Conservation (phyloP, 345 rosid genomes). For the Pugionium dolabratum region DNA sequence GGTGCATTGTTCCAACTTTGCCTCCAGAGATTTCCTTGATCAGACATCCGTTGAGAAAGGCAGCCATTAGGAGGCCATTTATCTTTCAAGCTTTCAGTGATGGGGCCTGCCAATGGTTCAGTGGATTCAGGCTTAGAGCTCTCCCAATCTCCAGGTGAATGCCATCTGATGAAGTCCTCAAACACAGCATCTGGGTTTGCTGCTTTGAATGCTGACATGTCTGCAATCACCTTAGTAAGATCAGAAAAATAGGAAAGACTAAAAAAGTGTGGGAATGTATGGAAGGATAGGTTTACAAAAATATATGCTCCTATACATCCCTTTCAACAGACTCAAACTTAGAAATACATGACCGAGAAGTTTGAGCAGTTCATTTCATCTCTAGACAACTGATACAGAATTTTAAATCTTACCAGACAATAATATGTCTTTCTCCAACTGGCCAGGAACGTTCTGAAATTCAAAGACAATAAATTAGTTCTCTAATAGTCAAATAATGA, state of each 20-base stretch:
- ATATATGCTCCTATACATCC: not conserved
- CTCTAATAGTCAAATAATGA: conserved; percentile 11
- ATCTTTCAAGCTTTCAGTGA: conserved; percentile 42
- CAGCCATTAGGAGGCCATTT: conserved; percentile 90
- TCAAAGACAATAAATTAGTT: conserved; percentile 19
- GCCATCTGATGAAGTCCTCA: conserved; percentile 99
- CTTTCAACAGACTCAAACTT: conserved; percentile 15
- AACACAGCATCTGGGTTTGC: conserved; percentile 92
- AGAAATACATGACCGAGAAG: not conserved
- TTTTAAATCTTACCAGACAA: conserved; percentile 59
- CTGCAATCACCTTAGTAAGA: conserved; percentile 43
- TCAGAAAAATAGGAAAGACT: conserved; percentile 22
- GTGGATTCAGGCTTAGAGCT: conserved; percentile 43
- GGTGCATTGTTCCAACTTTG: conserved; percentile 89
- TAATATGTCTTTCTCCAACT: conserved; percentile 85
- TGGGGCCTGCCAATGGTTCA: conserved; percentile 46
- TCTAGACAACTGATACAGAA: conserved; percentile 17
- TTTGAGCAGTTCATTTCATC: conserved; percentile 14
- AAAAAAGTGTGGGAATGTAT: conserved; percentile 2
- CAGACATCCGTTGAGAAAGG: conserved; percentile 93
- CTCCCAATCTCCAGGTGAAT: conserved; percentile 98
- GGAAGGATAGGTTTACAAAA: conserved; percentile 9
- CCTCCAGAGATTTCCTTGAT: conserved; percentile 83
- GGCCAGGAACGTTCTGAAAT: conserved; percentile 94
- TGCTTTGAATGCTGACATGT: conserved; percentile 99